phyloP scores from a whole-genome alignment of 352 stramenopile genomes.

The Pythium dissotocum region DNA sequence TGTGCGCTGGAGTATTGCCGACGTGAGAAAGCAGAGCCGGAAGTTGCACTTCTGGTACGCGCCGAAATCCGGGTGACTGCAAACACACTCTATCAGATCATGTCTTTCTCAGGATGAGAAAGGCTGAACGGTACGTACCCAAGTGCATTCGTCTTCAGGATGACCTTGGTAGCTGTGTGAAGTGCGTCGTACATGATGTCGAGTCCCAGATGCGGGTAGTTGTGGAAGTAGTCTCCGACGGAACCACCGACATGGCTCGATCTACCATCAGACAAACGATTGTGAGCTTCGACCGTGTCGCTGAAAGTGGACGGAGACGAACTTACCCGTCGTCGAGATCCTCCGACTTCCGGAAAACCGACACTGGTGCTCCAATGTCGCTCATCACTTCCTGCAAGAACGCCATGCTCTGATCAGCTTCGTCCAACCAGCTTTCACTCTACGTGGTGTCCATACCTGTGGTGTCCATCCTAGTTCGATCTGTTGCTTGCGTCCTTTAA shows the following conservation, averaged over 20 bases:
- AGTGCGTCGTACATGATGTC: constrained; percentile 78
- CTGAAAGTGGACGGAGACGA: neutral
- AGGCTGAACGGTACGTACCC: constrained; percentile 35
- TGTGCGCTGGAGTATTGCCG: constrained; percentile 44
- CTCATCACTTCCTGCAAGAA: constrained; percentile 62
- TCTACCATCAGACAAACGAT: constrained; percentile 19
- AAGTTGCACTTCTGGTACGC: constrained; percentile 89
- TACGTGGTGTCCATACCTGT: constrained; percentile 43
- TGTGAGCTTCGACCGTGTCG: no score
- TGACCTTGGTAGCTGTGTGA: constrained; percentile 73
- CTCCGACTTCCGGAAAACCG: constrained; percentile 77
- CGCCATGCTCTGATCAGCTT: neutral
- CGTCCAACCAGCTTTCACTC: neutral
- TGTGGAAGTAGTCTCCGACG: constrained; percentile 82
- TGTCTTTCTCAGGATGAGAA: neutral
- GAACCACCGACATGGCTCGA: constrained; percentile 53
- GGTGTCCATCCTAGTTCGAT: constrained; percentile 79
- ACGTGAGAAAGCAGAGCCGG: constrained; percentile 53
- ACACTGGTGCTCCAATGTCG: constrained; percentile 70
- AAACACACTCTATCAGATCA: neutral
- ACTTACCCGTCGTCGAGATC: constrained; percentile 64
- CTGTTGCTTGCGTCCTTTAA: constrained; percentile 61
- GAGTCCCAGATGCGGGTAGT: constrained; percentile 80
- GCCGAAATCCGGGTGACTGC: constrained; percentile 76
- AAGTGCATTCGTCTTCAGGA: constrained; percentile 79